Percentiles rank a stretch among this genome's conserved stretches.
Conservation (phyloP, 2,329 filamentous ascomycete genomes). For the Fusarium camptoceras region DNA sequence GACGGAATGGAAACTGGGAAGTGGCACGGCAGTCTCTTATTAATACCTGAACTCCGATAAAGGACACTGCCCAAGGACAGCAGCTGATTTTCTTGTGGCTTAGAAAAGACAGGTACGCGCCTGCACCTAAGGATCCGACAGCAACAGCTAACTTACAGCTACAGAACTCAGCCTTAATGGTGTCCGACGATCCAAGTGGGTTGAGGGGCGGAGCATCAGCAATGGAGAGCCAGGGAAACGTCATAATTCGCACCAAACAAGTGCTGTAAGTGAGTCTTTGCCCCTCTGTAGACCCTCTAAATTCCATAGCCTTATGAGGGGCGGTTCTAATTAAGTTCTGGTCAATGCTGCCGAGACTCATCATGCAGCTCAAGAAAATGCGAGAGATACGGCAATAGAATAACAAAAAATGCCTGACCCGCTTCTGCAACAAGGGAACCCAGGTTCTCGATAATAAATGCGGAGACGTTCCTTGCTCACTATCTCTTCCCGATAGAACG, state of each 20-base stretch:
- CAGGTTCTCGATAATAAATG: not conserved
- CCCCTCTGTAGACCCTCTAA: not conserved
- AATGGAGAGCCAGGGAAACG: conserved; percentile 22
- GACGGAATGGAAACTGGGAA: conserved; percentile 12
- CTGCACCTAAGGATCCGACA: not conserved
- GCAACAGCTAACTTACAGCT: conserved; percentile 2
- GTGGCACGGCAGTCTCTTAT: conserved; percentile 23
- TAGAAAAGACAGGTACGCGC: conserved; percentile 25
- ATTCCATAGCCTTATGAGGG: conserved; percentile 17
- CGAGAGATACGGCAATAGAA: not conserved
- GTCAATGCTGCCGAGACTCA: conserved; percentile 13
- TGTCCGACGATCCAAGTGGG: conserved; percentile 35
- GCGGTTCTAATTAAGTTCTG: conserved; percentile 23
- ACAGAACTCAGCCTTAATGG: conserved; percentile 32
- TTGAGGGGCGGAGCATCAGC: conserved; percentile 32
- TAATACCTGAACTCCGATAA: conserved; percentile 15
- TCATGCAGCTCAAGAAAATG: conserved; percentile 9
- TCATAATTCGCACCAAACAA: conserved; percentile 30
- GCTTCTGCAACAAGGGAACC: conserved; percentile 14
- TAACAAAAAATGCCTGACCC: conserved; percentile 15
- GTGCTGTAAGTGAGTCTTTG: conserved; percentile 8
- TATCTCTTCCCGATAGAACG: conserved; percentile 12
- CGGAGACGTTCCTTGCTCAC: not conserved
- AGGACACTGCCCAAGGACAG: not conserved
- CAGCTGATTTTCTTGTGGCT: conserved; percentile 10